A percentile compares a stretch with the other conserved stretches of the same genome.
These are phyloP conservation scores for Xylariaceae sp. DNA, from an alignment of 2,329 filamentous ascomycete species.

Conservation along the genomic window DNA sequence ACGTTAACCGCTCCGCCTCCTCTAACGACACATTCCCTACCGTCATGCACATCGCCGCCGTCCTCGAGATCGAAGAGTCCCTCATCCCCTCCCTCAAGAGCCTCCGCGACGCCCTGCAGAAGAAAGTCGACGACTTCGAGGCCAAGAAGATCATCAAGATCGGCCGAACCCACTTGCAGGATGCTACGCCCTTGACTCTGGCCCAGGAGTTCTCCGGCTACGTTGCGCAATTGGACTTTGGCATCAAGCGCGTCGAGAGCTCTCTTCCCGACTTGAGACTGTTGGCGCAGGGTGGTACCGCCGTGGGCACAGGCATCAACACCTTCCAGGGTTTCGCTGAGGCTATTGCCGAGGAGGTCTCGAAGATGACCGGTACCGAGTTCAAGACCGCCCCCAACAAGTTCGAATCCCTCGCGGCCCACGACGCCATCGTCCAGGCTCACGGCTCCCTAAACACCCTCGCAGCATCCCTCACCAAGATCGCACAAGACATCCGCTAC, in stretches of 20 bases:
- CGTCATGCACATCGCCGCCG: conserved; percentile 98
- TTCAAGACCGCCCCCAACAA: conserved; percentile 99
- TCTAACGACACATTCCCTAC: conserved; percentile 99
- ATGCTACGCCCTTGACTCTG: conserved; percentile 91
- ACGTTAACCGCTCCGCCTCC: conserved; percentile 98
- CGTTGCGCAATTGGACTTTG: conserved; percentile 88
- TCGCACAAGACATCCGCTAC: conserved; percentile 96
- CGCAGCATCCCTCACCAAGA: conserved; percentile 90
- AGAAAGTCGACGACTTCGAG: conserved; percentile 86
- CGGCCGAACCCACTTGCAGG: conserved; percentile 93
- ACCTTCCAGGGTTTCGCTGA: conserved; percentile 95
- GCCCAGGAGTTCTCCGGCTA: conserved; percentile 98
- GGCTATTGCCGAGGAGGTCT: conserved; percentile 85
- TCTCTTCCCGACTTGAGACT: conserved; percentile 80
- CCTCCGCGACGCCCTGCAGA: conserved; percentile 79
- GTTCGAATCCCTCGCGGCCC: conserved; percentile 93
- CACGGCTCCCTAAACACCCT: conserved; percentile 92
- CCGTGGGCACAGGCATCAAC: conserved; percentile 96
- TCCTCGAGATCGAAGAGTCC: conserved; percentile 84
- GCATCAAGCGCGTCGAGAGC: conserved; percentile 81
- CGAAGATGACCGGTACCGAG: conserved; percentile 85
- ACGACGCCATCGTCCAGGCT: conserved; percentile 94
- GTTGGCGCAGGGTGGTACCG: conserved; percentile 92
- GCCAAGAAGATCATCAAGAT: conserved; percentile 95
- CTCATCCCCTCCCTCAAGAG: conserved; percentile 80